These are phyloP conservation scores for Porcisia deanei DNA, from an alignment of 208 protist species.

Conservation along the genomic window DNA sequence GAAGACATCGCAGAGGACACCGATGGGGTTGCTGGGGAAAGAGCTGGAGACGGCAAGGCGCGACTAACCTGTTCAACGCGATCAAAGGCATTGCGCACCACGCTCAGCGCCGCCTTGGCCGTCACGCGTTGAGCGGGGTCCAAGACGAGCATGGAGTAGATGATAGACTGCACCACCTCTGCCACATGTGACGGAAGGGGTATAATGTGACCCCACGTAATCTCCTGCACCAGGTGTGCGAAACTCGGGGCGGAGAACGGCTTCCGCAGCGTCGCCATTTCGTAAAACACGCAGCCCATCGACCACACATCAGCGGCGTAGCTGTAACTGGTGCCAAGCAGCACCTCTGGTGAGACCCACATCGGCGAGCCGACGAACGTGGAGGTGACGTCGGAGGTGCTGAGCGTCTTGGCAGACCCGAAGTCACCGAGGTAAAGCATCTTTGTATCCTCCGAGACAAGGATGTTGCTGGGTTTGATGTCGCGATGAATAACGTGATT, in stretches of 20 bases:
- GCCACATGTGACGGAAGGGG: constrained; percentile 53
- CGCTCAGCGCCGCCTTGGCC: constrained; percentile 38
- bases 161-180: constrained; percentile 42
- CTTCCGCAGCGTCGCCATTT: constrained; percentile 71
- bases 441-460: constrained; percentile 40
- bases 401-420: constrained; percentile 79
- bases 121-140: constrained; percentile 49
- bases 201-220: constrained; percentile 66
- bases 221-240: constrained; percentile 73
- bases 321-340: constrained; percentile 86
- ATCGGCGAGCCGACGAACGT: constrained; percentile 91
- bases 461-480: constrained; percentile 92
- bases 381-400: constrained; percentile 61
- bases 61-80: constrained; percentile 16
- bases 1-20: neutral
- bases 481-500: constrained; percentile 88
- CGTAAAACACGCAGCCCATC: constrained; percentile 87
- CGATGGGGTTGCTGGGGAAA: constrained; percentile 2
- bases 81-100: constrained; percentile 15
- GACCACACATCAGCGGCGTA: constrained; percentile 94
- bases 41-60: constrained; percentile 7
- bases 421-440: constrained; percentile 86
- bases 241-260: constrained; percentile 80
- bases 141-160: constrained; percentile 62
- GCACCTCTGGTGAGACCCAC: constrained; percentile 94